Evolutionary conservation across 805 yeast species (phyloP), one percentile per base, ranked within the genome.

Genomic region (Allodekkera sacchari): DNA sequence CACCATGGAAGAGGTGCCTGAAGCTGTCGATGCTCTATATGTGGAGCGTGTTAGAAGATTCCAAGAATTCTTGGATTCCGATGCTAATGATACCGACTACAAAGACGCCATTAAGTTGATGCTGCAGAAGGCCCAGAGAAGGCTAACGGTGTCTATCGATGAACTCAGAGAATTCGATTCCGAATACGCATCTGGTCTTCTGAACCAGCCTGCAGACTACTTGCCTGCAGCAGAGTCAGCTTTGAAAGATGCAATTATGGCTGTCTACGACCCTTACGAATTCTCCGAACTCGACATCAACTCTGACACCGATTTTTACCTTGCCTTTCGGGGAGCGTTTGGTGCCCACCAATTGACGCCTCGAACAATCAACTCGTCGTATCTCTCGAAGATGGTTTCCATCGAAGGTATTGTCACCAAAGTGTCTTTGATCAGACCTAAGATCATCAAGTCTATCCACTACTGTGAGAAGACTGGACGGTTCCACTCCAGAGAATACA

Each of bases 341-440:
- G 97, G 97, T 34, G 73, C 77, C 34, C 88, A 87, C 52, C 71
- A 80, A 27, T 77, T 89, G 18, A 79, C 87, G 16, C 96, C 98
- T 14, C 71, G 97, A 48, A 76, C 95, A 3, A 75, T 92, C 35
- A 73, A 78, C 37, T 79, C 97, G 3, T 59, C 68, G 10, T 79
- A 74, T 42, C 63, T 92, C 31, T 30, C 95, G 34, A 78, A 79
- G 50, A 63, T 89, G 71, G 74, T 92, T 27, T 77, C 94, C 2
- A 66, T 92, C 16, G 96, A 92, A 59, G 98, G 98, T 34, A 92
- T 92, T 45, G 95, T 92, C 12, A 89, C 97, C 1, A 69, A 92
- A 41, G 88, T 95, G 19, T 87, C 96, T 1, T 65, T 92, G 36
- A 94, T 92, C 25, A 71, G 97, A 39, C 98, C 98, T 22, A 89